Conservation (phyloP, 176 grass and related monocot species). For the Oryza australiensis region DNA sequence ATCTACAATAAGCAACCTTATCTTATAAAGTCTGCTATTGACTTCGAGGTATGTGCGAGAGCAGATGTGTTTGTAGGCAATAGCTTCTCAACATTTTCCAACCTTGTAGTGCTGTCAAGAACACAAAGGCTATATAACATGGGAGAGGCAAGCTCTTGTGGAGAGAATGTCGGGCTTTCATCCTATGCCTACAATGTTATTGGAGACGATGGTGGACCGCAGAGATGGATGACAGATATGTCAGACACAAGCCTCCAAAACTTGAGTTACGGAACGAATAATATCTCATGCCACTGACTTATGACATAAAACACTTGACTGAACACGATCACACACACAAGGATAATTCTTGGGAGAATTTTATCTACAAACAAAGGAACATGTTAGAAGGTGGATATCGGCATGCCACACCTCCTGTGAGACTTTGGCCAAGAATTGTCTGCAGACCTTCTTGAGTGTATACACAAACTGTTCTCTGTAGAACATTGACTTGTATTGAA, state of each 20-base stretch:
- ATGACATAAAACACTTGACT: slow-evolving; percentile 32
- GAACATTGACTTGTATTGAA: slow-evolving; percentile 21
- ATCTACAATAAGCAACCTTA: slow-evolving; percentile 80
- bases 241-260: slow-evolving; percentile 63
- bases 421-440: slow-evolving; percentile 30
- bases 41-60: slow-evolving; percentile 90
- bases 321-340: slow-evolving; percentile 1
- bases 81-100: slow-evolving; percentile 98
- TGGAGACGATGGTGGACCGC: slow-evolving; percentile 52
- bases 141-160: slow-evolving; percentile 68
- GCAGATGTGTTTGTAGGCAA: slow-evolving; percentile 89
- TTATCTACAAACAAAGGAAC: slow-evolving; percentile 25
- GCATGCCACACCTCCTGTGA: slow-evolving; percentile 4
- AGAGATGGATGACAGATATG: slow-evolving; percentile 93
- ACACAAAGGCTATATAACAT: slow-evolving; percentile 69
- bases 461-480: slow-evolving; percentile 23
- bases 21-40: slow-evolving; percentile 96
- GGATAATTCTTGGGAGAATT: slow-evolving; percentile 10
- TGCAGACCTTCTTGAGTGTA: slow-evolving; percentile 6
- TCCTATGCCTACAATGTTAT: slow-evolving; percentile 90
- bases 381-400: slow-evolving; percentile 20
- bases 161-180: slow-evolving; percentile 43
- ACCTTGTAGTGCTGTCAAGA: slow-evolving; percentile 79
- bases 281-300: slow-evolving; percentile 73
- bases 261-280: slow-evolving; percentile 86